Percentiles rank a stretch among this genome's conserved stretches.
Conservation (phyloP, 306 rosid genomes). For the Hippophae gyantsensis region DNA sequence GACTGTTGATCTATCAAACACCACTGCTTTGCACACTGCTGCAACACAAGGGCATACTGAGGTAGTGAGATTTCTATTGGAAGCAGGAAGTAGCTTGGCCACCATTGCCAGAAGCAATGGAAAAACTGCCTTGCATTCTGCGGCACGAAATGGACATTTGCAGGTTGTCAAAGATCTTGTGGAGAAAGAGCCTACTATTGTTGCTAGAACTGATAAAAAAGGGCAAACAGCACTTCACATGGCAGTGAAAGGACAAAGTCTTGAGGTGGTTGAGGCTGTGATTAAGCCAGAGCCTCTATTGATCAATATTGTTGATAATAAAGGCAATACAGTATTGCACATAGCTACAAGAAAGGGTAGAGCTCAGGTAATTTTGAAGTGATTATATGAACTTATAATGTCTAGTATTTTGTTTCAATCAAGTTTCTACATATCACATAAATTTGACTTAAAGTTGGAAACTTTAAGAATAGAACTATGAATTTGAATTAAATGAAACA, state of each 20-base stretch:
- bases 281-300: slow-evolving; percentile 47
- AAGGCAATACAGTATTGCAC: slow-evolving; percentile 75
- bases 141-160: slow-evolving; percentile 86
- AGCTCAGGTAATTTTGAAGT: slow-evolving; percentile 40
- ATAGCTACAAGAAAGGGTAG: slow-evolving; percentile 84
- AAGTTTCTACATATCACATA: not conserved
- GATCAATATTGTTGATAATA: slow-evolving; percentile 62
- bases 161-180: slow-evolving; percentile 54
- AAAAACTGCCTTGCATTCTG: slow-evolving; percentile 87
- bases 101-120: slow-evolving; percentile 90
- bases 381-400: not conserved
- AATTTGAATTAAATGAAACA: no score
- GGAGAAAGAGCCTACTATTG: slow-evolving; percentile 47
- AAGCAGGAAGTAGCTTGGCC: slow-evolving; percentile 71
- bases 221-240: slow-evolving; percentile 96
- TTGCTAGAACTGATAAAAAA: slow-evolving; percentile 65
- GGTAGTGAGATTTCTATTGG: slow-evolving; percentile 57
- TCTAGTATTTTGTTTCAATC: no score
- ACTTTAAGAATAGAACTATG: no score
- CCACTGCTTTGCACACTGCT: slow-evolving; percentile 95
- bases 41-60: slow-evolving; percentile 80
- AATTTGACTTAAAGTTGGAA: no score
- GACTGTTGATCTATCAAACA: slow-evolving; percentile 88
- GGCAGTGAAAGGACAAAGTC: slow-evolving; percentile 86
- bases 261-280: slow-evolving; percentile 65